Evolutionary conservation across 805 yeast species (phyloP), one percentile per base, ranked within the genome.

Genomic region (Candida golubevii): DNA sequence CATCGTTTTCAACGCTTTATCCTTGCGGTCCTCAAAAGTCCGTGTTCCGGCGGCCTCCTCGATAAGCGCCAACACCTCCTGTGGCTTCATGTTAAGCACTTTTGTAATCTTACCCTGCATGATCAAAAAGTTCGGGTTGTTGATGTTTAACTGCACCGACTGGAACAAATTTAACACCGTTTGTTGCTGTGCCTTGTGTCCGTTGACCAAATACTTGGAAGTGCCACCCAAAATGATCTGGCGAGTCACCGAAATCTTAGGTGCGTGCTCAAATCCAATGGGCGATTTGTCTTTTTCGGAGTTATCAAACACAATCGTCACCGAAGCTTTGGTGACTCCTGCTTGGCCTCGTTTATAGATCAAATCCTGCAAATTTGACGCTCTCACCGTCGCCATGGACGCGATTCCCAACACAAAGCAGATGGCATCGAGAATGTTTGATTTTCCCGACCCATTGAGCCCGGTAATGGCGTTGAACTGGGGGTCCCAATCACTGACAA

Each of bases 51-150:
- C 96, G 0, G 99, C 99, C 66, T 93, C 99, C 65, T 93, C 99
- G 43, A 93, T 88, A 54, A 93, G 74, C 5, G 96, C 83, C 50
- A 93, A 66, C 35, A 91, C 86, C 63, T 93, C 98, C 1, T 80
- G 71, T 1, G 99, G 95, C 56, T 87, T 88, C 98, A 93, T 93
- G 63, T 93, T 93, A 57, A 93, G 75, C 51, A 93, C 97, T 63
- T 93, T 91, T 30, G 99, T 95, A 67, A 95, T 93, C 61, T 89
- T 88, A 48, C 99, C 99, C 67, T 93, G 99, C 99, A 95, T 93
- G 58, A 93, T 93, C 55, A 93, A 75, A 66, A 93, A 93, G 62
- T 93, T 93, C 29, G 99, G 99, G 60, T 91, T 93, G 63, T 93
- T 93, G 63, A 93, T 91, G 60, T 93, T 93, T 50, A 93, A 76